A percentile compares a stretch with the other conserved stretches of the same genome.
These are phyloP conservation scores for Pterula multifida DNA, from an alignment of 1,284 basidiomycete species.

Conservation along the genomic window DNA sequence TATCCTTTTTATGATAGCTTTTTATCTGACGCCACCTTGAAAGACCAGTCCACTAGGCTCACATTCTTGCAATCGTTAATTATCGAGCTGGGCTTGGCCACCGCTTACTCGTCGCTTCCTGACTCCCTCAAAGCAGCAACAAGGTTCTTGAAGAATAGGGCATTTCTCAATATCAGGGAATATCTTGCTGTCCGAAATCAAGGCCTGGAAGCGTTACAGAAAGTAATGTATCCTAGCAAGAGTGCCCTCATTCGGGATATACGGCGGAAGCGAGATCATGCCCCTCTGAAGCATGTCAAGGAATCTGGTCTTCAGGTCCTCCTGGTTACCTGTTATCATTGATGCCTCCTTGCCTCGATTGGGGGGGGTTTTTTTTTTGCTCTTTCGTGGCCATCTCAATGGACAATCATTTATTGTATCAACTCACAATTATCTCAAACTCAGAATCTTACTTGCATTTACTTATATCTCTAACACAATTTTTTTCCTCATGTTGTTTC, in stretches of 20 bases:
- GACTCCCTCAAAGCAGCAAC: constrained; percentile 47
- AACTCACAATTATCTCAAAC: no score
- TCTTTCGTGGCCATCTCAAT: no score
- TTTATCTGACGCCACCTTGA: constrained; percentile 37
- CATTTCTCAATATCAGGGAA: constrained; percentile 59
- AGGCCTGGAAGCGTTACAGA: constrained; percentile 47
- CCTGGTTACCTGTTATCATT: constrained; percentile 29
- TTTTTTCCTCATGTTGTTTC: no score
- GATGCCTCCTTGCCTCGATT: no score
- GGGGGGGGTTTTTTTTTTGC: no score
- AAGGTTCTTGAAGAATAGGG: constrained; percentile 47
- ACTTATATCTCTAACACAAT: no score
- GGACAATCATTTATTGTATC: neutral
- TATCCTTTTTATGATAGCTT: constrained; percentile 25
- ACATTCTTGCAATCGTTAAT: constrained; percentile 41
- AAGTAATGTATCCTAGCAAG: constrained; percentile 49
- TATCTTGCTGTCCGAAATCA: constrained; percentile 55
- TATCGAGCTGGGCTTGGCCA: constrained; percentile 41
- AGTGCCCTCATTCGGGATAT: constrained; percentile 49
- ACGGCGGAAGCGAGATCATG: constrained; percentile 29
- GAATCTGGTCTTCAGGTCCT: constrained; percentile 50
- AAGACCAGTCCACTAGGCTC: constrained; percentile 29
- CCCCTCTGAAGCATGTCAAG: constrained; percentile 47
- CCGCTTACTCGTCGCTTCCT: constrained; percentile 31
- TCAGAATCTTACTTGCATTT: no score